Conservation (phyloP, 495 filamentous ascomycete genomes). For the Friedmanniomyces simplex region DNA sequence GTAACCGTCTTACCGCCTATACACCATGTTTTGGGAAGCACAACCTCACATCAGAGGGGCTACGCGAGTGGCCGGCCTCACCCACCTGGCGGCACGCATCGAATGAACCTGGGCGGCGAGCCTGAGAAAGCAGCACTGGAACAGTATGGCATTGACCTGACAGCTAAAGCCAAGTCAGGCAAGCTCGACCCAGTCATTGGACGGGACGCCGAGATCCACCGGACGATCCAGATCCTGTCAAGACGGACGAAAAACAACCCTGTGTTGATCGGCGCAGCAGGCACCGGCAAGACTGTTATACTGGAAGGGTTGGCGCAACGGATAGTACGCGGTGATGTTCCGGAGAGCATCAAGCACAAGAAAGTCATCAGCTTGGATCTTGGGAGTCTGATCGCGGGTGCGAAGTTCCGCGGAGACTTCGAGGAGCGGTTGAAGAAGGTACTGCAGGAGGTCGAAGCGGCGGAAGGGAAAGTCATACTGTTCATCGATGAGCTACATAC, state of each 20-base stretch:
- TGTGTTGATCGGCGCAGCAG: constrained; percentile 82
- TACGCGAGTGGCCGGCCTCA: constrained; percentile 75
- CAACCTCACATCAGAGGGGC: constrained; percentile 30
- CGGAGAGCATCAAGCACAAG: constrained; percentile 94
- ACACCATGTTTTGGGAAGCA: neutral
- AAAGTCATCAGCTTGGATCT: constrained; percentile 77
- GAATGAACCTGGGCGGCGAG: constrained; percentile 74
- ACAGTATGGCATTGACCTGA: constrained; percentile 84
- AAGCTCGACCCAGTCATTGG: constrained; percentile 96
- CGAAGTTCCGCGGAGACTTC: constrained; percentile 92
- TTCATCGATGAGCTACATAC: constrained; percentile 96
- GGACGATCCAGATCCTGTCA: constrained; percentile 89
- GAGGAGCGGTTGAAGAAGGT: constrained; percentile 89
- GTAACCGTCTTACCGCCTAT: neutral
- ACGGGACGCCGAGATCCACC: constrained; percentile 77
- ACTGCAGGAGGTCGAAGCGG: constrained; percentile 79
- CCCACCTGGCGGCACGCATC: constrained; percentile 83
- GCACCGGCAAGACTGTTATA: constrained; percentile 93
- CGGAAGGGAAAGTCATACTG: constrained; percentile 78
- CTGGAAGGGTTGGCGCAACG: constrained; percentile 85
- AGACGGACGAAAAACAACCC: constrained; percentile 95
- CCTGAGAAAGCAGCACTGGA: constrained; percentile 78
- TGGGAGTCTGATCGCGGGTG: constrained; percentile 85
- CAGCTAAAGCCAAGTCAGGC: constrained; percentile 70
- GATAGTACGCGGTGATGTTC: constrained; percentile 86